Percentiles rank a stretch among this genome's conserved stretches.
phyloP scores from a whole-genome alignment of 2,329 filamentous ascomycete species.

The Hymenoscyphus occultus region DNA sequence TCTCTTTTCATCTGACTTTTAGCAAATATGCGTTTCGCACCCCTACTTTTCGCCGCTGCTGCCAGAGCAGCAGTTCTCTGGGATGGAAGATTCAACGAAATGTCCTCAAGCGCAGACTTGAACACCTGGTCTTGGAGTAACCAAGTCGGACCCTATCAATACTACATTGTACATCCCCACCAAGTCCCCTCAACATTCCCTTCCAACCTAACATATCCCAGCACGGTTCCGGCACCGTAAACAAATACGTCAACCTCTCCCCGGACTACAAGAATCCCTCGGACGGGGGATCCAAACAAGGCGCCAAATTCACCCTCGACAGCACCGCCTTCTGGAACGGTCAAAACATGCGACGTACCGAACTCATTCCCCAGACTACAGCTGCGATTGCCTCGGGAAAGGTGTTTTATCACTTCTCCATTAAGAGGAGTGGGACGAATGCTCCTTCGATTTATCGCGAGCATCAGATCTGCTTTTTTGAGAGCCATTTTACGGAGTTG shows the following conservation, averaged over 20 bases:
- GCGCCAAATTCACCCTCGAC: constrained; percentile 65
- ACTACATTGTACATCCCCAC: constrained; percentile 54
- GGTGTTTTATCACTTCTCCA: constrained; percentile 69
- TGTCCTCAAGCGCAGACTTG: constrained; percentile 52
- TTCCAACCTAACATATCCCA: constrained; percentile 9
- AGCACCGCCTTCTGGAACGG: constrained; percentile 67
- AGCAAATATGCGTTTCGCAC: constrained; percentile 28
- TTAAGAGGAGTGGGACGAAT: constrained; percentile 58
- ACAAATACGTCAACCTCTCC: constrained; percentile 44
- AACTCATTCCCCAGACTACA: constrained; percentile 68
- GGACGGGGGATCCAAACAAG: constrained; percentile 59
- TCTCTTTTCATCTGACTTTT: not conserved
- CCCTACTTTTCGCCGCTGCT: constrained; percentile 27
- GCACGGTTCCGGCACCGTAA: constrained; percentile 52
- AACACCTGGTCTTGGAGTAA: constrained; percentile 65
- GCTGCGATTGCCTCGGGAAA: constrained; percentile 61
- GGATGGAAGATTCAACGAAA: constrained; percentile 65
- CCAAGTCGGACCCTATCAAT: constrained; percentile 68
- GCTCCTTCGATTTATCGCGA: constrained; percentile 59
- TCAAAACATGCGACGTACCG: constrained; percentile 69
- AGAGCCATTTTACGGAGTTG: constrained; percentile 73
- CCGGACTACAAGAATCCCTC: constrained; percentile 49
- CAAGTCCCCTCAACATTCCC: not conserved
- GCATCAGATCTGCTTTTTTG: constrained; percentile 62
- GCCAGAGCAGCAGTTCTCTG: constrained; percentile 48